Evolutionary conservation across 257 asterid species (phyloP).

Genomic region (Voacanga thouarsii): DNA sequence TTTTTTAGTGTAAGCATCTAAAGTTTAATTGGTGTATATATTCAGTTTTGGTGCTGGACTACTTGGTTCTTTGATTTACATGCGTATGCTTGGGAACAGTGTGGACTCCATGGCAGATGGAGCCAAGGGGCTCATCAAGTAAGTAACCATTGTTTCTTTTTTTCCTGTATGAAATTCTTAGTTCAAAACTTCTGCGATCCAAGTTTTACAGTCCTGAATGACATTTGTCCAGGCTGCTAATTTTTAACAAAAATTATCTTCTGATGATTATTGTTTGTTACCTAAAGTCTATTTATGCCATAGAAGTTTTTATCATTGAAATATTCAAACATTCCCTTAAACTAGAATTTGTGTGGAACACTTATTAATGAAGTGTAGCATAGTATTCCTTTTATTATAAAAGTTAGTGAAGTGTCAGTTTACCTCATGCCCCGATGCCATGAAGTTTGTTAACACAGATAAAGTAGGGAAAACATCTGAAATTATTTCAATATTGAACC

Average conservation of each 20-base stretch:
- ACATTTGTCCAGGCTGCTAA: slow-evolving; percentile 3
- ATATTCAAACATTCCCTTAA: not conserved
- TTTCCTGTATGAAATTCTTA: not conserved
- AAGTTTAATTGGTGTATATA: slow-evolving; percentile 9
- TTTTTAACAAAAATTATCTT: not conserved
- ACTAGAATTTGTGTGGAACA: not conserved
- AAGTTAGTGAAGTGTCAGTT: not conserved
- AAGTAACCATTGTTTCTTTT: slow-evolving; percentile 22
- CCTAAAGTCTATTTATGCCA: not conserved
- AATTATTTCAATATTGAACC: not conserved
- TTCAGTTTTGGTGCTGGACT: slow-evolving; percentile 81
- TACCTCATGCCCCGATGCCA: not conserved
- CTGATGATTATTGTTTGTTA: not conserved
- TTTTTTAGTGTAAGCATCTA: not conserved
- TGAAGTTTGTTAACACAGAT: not conserved
- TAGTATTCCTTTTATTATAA: not conserved
- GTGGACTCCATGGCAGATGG: slow-evolving; percentile 91
- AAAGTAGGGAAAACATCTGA: not conserved
- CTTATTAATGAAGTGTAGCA: not conserved
- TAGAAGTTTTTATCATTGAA: not conserved
- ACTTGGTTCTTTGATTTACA: slow-evolving; percentile 80
- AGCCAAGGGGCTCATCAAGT: slow-evolving; percentile 81
- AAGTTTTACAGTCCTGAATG: not conserved
- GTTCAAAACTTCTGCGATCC: slow-evolving; percentile 5
- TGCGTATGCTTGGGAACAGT: slow-evolving; percentile 87